These are phyloP conservation scores for Fusarium mundagurra DNA, from an alignment of 2,329 filamentous ascomycete genomes.

Conservation along the genomic window DNA sequence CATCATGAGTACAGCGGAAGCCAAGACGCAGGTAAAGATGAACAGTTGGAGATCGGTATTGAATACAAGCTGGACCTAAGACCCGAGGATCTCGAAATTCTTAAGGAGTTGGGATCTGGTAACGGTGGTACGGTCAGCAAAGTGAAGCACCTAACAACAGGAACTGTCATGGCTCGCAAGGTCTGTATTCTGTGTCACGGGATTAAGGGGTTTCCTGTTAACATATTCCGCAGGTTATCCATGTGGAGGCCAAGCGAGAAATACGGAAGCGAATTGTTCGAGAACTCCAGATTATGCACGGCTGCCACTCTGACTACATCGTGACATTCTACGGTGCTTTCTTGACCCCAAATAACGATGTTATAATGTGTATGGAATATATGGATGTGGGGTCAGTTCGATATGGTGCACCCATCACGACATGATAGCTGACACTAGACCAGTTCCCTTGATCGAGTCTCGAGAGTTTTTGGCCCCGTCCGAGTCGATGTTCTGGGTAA, in stretches of 20 bases:
- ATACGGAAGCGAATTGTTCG: constrained; percentile 96
- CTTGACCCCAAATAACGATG: constrained; percentile 94
- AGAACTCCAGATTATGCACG: constrained; percentile 97
- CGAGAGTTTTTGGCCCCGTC: constrained; percentile 92
- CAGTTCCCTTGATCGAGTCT: constrained; percentile 92
- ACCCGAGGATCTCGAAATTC: constrained; percentile 89
- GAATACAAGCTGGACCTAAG: constrained; percentile 95
- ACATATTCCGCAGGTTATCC: constrained; percentile 76
- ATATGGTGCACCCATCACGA: too few relatives aligned
- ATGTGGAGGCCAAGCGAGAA: constrained; percentile 97
- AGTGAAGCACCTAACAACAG: constrained; percentile 92
- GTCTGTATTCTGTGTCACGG: constrained; percentile 57
- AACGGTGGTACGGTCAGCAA: constrained; percentile 99
- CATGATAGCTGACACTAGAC: constrained; percentile 18
- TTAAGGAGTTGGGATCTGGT: constrained; percentile 94
- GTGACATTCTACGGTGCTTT: constrained; percentile 98
- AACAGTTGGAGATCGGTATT: constrained; percentile 90
- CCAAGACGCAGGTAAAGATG: constrained; percentile 63
- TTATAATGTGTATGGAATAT: constrained; percentile 99
- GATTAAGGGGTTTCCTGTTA: constrained; percentile 10
- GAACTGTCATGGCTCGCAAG: constrained; percentile 98
- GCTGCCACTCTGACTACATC: constrained; percentile 96
- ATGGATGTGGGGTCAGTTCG: constrained; percentile 93
- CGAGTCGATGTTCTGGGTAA: constrained; percentile 97
- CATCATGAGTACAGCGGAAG: constrained; percentile 70